Base-by-base conservation (phyloP, 2,329 filamentous ascomycete genomes). In the Phaeosphaeria sp. region DNA sequence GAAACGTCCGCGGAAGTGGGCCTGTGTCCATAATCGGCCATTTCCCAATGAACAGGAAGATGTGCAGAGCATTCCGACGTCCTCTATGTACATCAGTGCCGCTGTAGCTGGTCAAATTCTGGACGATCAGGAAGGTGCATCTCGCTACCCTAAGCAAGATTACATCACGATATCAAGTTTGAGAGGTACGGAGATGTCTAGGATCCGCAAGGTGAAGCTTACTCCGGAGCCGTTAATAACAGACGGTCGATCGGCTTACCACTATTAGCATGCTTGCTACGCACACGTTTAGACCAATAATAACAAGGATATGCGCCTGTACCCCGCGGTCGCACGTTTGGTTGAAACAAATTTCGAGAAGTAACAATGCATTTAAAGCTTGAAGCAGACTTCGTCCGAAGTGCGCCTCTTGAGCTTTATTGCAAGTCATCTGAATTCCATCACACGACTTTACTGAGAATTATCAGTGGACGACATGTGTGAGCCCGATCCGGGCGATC, bases 141-240 rank as follows among this genome's bases (percentile, higher is more conserved):
- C 3, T 39, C 36, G 36, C 36, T 39, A n/a, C 15, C 36, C 17
- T 15, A 39, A n/a, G 36, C 22, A 27, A 18, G 11, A 47, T 24
- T 30, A 47, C 17, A 47, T 47, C 45, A 47, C n/a, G 22, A 47
- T 24, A 30, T 17, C 21, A 27, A 47, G 24, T 18, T 15, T 11
- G 15, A 24, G 17, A 25, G 45, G 22, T 25, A 11, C 45, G n/a
- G 6, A 47, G 30, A 30, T 30, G n/a, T 43, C 48, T 9, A 24
- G 48, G 33, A 50, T 50, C 21, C 18, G 8, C 33, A 42, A 43
- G 48, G 45, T 25, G 33, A 40, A 42, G 21, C 48, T 50, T 22
- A 25, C 20, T 36, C 33, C 33, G 36, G 7, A n/a, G 22, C 48
- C 33, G 22, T 50, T 25, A 13, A 50, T 7, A 25, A 21, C 30